Evolutionary conservation across 2,329 filamentous ascomycete species (phyloP), one percentile per base, ranked within the genome.

Genomic region (Chalara sp.): DNA sequence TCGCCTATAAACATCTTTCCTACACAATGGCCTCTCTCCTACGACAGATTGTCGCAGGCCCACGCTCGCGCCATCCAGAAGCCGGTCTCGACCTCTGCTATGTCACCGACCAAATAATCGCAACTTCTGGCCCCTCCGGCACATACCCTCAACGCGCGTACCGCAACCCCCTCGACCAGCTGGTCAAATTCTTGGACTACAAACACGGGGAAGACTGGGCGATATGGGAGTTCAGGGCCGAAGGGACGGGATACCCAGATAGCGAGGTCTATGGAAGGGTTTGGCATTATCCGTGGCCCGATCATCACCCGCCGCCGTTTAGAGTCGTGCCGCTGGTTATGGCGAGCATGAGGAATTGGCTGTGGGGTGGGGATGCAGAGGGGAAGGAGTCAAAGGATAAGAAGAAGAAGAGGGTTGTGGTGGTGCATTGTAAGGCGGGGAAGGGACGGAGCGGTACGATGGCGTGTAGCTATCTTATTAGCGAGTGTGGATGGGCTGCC

Each of bases 141-240:
- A 90, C 88, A 13, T 96, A 95, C 65, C 92, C 93, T 0, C 86
- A 95, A 66, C 83, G 87, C 56, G 90, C 89, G 53, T 99, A 97
- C 70, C 88, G 93, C 64, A 99, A 96, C 65, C 92, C 92, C 0
- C 83, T 96, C 46, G 86, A 95, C 64, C 80, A 85, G 39, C 81
- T 99, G 28, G 89, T 97, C 53, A 79, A 81, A 57, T 99, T 92
- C 67, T 84, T 99, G 56, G 89, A 97, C 69, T 73, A 78, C 43
- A 89, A 90, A 63, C 93, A 99, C 69, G 85, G 79, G 31, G 72
- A 82, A 30, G 74, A 93, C 56, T 99, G 93, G 93, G 83, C 86
- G 3, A 96, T 99, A 62, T 99, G 92, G 89, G 93, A 99, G 70
- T 99, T 99, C 62, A 84, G 93, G 44, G 93, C 90, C 35, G 93